Percentiles rank a stretch among this genome's conserved stretches.
Conservation (phyloP, 495 filamentous ascomycete species). For the Aspergillus incahuasiensis region DNA sequence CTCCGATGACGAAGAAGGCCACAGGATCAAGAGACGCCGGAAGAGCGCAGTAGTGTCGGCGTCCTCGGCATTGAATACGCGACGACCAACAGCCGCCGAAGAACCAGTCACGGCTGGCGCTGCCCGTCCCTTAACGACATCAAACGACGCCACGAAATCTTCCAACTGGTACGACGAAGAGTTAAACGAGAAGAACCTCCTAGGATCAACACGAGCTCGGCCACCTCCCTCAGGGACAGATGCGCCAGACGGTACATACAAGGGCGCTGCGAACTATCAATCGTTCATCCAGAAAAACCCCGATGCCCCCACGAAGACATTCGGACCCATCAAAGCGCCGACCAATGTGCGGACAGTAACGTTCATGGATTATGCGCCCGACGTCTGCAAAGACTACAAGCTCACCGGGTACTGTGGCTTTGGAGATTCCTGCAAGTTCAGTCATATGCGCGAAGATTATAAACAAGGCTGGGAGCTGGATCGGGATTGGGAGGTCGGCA, state of each 20-base stretch:
- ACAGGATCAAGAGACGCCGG: conserved; percentile 70
- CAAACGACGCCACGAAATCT: conserved; percentile 88
- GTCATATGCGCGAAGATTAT: conserved; percentile 83
- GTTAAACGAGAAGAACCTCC: conserved; percentile 54
- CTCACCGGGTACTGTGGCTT: conserved; percentile 56
- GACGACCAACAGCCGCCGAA: conserved; percentile 38
- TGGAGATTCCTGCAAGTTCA: conserved; percentile 48
- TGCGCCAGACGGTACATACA: conserved; percentile 65
- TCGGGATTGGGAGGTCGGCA: conserved; percentile 82
- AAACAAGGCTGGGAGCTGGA: conserved; percentile 95
- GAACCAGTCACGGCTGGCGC: conserved; percentile 52
- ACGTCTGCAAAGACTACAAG: conserved; percentile 96
- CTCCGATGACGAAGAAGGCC: conserved; percentile 71
- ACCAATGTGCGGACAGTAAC: conserved; percentile 91
- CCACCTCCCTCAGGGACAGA: conserved; percentile 19
- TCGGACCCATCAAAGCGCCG: conserved; percentile 84
- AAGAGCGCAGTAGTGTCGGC: conserved; percentile 60
- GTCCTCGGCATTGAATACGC: conserved; percentile 42
- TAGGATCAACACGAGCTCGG: conserved; percentile 55
- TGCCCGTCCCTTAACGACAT: conserved; percentile 50
- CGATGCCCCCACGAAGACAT: conserved; percentile 63
- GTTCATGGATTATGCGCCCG: conserved; percentile 84
- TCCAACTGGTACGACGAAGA: conserved; percentile 85
- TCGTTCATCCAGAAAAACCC: conserved; percentile 78
- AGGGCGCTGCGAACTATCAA: conserved; percentile 65